These are phyloP conservation scores for Carex kokanica DNA, from an alignment of 176 grass and related monocot genomes.

Conservation along the genomic window DNA sequence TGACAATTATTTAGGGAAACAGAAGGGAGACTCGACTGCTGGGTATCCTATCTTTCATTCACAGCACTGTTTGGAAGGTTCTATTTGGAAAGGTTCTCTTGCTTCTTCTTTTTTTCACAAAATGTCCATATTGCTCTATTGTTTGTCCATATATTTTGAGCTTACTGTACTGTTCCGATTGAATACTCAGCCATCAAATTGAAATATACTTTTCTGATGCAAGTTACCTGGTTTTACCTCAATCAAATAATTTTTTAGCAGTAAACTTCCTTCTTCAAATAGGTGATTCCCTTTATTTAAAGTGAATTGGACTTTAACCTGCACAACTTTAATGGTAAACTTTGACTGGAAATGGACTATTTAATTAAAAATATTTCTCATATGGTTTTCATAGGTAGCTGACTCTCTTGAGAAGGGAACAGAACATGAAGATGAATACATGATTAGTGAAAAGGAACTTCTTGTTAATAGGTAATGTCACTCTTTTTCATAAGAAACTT, in stretches of 20 bases:
- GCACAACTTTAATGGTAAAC: neutral
- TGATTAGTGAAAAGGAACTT: conserved; percentile 99
- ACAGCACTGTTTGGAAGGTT: conserved; percentile 98
- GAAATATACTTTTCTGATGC: neutral
- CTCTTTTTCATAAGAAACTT: neutral
- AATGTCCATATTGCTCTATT: neutral
- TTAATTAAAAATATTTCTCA: conserved; percentile 23
- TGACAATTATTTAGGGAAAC: conserved; percentile 64
- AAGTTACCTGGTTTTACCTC: neutral
- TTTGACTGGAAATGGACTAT: neutral
- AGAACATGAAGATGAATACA: conserved; percentile 98
- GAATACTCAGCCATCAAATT: neutral
- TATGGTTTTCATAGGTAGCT: conserved; percentile 58
- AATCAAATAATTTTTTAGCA: neutral
- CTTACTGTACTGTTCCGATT: neutral
- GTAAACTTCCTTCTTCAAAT: neutral
- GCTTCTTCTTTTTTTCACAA: neutral
- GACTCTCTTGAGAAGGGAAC: conserved; percentile 99
- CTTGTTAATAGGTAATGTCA: conserved; percentile 82
- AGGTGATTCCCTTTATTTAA: neutral
- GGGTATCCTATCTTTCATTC: conserved; percentile 89
- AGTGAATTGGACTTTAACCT: neutral
- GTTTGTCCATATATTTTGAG: neutral
- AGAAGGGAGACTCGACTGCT: conserved; percentile 81
- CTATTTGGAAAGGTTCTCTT: conserved; percentile 92